Percentiles rank a stretch among this genome's conserved stretches.
phyloP scores from a whole-genome alignment of 768 basidiomycete genomes.

The Gloeostereum incarnatum region DNA sequence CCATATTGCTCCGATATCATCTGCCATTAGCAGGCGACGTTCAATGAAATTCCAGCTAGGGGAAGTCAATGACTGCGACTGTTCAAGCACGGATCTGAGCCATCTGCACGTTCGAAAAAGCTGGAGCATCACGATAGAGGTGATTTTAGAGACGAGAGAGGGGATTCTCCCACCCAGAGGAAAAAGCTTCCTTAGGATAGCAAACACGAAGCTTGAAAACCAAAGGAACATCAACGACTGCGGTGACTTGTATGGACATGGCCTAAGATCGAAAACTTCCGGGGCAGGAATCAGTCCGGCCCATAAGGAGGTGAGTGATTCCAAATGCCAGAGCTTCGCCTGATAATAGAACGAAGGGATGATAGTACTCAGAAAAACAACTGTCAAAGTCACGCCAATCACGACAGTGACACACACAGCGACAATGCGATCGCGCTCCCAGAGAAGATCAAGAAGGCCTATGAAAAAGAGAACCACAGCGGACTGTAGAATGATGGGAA shows the following conservation, averaged over 20 bases:
- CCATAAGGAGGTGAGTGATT: not conserved
- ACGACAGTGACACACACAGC: constrained; percentile 5
- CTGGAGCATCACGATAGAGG: no score
- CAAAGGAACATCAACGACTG: no score
- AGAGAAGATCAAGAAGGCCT: constrained; percentile 10
- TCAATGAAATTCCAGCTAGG: no score
- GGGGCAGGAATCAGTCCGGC: not conserved
- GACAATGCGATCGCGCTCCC: constrained; percentile 4
- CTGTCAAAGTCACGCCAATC: constrained; percentile 4
- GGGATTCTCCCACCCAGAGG: no score
- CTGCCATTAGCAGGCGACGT: no score
- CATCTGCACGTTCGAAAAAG: no score
- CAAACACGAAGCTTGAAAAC: no score
- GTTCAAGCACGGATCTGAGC: no score
- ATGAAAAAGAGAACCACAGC: constrained; percentile 12
- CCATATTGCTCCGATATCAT: no score
- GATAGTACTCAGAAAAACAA: constrained; percentile 8
- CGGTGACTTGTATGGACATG: not conserved
- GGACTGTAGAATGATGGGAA: constrained; percentile 8
- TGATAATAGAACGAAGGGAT: not conserved
- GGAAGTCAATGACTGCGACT: no score
- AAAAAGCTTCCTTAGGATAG: no score
- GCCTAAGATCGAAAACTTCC: not conserved
- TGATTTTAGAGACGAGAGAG: no score
- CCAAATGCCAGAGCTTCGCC: not conserved